Evolutionary conservation across 2,329 filamentous ascomycete species (phyloP).

Genomic region (Penicillium sp.): DNA sequence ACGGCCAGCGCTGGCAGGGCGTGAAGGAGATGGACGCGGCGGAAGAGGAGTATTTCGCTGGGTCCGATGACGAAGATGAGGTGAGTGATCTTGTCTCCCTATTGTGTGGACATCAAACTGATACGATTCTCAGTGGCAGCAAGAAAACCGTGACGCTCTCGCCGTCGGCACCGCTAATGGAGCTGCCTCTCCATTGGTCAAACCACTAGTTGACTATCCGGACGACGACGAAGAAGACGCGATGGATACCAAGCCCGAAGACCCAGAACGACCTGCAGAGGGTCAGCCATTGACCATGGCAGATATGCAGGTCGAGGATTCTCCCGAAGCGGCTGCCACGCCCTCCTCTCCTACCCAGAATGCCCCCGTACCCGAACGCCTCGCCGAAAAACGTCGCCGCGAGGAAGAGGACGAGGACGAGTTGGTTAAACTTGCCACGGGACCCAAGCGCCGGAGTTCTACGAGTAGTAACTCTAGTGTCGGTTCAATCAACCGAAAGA

Average conservation of each 20-base stretch:
- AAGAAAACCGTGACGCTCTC: conserved; percentile 39
- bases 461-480: conserved; percentile 36
- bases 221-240: conserved; percentile 81
- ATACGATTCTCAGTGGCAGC: conserved; percentile 27
- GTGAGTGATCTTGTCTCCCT: conserved; percentile 24
- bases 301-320: conserved; percentile 23
- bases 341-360: conserved; percentile 27
- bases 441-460: conserved; percentile 47
- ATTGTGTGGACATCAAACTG: neutral
- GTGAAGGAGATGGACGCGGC: conserved; percentile 80
- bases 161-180: conserved; percentile 54
- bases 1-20: conserved; percentile 63
- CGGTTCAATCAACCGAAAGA: conserved; percentile 34
- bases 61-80: conserved; percentile 80
- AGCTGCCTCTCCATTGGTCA: conserved; percentile 57
- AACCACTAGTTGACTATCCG: conserved; percentile 84
- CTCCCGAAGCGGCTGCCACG: conserved; percentile 25
- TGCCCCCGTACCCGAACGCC: conserved; percentile 63
- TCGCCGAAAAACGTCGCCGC: conserved; percentile 84
- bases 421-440: conserved; percentile 71
- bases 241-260: conserved; percentile 55
- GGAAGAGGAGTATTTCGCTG: conserved; percentile 93
- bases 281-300: conserved; percentile 28
- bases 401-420: conserved; percentile 89
- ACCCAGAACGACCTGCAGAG: conserved; percentile 20